Evolutionary conservation across 208 protist genomes (phyloP).

Genomic region (Trypanosoma cruzi): DNA sequence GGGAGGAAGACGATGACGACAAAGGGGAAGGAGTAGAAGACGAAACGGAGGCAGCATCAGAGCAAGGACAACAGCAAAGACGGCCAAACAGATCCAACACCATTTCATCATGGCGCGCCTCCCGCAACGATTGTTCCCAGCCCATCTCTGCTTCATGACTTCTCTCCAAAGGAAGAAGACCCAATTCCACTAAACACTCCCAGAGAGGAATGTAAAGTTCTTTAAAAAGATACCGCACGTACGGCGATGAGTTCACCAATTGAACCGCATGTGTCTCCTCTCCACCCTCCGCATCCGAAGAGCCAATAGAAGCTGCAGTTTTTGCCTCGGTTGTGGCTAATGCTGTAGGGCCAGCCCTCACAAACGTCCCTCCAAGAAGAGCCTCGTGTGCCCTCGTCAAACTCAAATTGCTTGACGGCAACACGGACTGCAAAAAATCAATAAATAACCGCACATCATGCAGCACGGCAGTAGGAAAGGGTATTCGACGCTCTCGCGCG

Average conservation of each 20-base stretch:
- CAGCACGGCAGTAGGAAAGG: constrained; percentile 16
- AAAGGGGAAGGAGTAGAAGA: too few species aligned
- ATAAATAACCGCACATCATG: constrained; percentile 18
- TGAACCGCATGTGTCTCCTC: not conserved
- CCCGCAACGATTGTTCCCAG: not conserved
- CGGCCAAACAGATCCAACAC: constrained; percentile 1
- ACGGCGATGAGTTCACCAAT: constrained; percentile 21
- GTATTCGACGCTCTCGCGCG: constrained; percentile 17
- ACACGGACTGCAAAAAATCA: constrained; percentile 23
- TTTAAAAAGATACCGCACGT: constrained; percentile 36
- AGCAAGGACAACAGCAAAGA: not conserved
- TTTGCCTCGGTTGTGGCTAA: not conserved
- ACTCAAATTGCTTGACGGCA: constrained; percentile 27
- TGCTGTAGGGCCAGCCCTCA: not conserved
- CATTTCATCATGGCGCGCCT: not conserved
- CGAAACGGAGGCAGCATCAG: not conserved
- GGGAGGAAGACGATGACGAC: not conserved
- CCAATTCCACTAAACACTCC: constrained; percentile 28
- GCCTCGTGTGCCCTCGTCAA: constrained; percentile 1
- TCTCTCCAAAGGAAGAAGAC: constrained; percentile 25
- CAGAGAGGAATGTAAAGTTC: constrained; percentile 53
- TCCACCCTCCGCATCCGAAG: not conserved
- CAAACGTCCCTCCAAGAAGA: not conserved
- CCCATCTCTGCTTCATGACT: not conserved
- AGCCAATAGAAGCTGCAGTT: not conserved